Conservation (phyloP, 108 stramenopile species). For the Nitzschia sp. region DNA sequence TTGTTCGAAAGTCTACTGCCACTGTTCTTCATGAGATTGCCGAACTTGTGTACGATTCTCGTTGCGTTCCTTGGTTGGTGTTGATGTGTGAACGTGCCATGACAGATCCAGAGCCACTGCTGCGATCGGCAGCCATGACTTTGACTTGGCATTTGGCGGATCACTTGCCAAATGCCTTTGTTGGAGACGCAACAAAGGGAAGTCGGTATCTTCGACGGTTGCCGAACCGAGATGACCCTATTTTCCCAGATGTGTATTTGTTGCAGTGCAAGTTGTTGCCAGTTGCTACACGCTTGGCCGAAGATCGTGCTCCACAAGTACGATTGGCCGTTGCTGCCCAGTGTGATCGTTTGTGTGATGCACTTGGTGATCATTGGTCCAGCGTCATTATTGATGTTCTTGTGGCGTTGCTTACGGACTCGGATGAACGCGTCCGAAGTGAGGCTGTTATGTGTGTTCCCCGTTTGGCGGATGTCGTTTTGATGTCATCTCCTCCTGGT, state of each 20-base stretch:
- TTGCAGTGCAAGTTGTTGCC: slow-evolving; percentile 88
- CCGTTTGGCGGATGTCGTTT: slow-evolving; percentile 67
- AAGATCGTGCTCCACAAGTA: slow-evolving; percentile 79
- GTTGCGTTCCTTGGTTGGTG: slow-evolving; percentile 84
- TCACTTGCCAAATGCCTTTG: slow-evolving; percentile 87
- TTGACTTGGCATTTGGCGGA: slow-evolving; percentile 88
- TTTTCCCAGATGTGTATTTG: slow-evolving; percentile 86
- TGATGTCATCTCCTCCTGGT: slow-evolving; percentile 46
- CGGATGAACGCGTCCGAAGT: slow-evolving; percentile 78
- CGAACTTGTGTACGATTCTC: slow-evolving; percentile 78
- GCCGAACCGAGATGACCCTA: slow-evolving; percentile 76
- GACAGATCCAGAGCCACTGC: slow-evolving; percentile 89
- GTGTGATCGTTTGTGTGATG: slow-evolving; percentile 80
- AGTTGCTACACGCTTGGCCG: slow-evolving; percentile 83
- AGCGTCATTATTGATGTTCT: slow-evolving; percentile 88
- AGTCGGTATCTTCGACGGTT: slow-evolving; percentile 75
- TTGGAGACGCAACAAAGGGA: slow-evolving; percentile 86
- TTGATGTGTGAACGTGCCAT: slow-evolving; percentile 90
- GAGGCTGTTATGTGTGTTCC: slow-evolving; percentile 87
- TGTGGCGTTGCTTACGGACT: slow-evolving; percentile 72
- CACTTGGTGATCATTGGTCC: slow-evolving; percentile 88
- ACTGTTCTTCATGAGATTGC: slow-evolving; percentile 87
- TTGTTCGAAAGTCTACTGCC: slow-evolving; percentile 84
- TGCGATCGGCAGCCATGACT: slow-evolving; percentile 87
- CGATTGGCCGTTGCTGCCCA: slow-evolving; percentile 85